Evolutionary conservation across 305 asterid genomes (phyloP), one percentile per base, ranked within the genome.

Genomic region (Fraxinus latifolia): DNA sequence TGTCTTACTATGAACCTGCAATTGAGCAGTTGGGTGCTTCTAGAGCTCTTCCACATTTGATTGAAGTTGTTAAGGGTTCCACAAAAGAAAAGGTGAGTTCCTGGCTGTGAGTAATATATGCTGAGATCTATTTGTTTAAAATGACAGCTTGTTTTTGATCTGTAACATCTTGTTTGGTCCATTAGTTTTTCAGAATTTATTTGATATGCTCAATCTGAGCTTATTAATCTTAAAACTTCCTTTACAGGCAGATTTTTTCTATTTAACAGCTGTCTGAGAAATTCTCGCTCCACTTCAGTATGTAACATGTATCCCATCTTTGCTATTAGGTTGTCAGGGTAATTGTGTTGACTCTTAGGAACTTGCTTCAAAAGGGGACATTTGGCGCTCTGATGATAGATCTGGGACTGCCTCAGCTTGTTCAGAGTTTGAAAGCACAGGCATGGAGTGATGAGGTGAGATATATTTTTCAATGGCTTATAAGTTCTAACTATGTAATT

Each of bases 391-490:
- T 92, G 82, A 93, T 95, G 97, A 93, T 92, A 85, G 91, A 90
- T 90, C 88, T 90, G 72, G 99, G 94, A 65, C 83, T 95, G 83
- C 95, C 92, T 39, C 98, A 93, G 84, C 82, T 91, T 81, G 95
- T 95, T 87, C 98, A 91, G 89, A 95, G 87, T 79, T 82, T 93
- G 89, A 95, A 93, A 91, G 97, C 92, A 33, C 98, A 93, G 83
- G 98, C 99, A 79, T 95, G 99, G 99, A 93, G 97, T 83, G 97
- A 95, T 25, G 98, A 92, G 99, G 98, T 93, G 83, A 79, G 39
- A 7, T 82, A 75, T 76, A 7, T 65, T 73, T 62, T 77, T 42
- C 15, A 50, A 58, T 34, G 50, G 55, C 76, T 39, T 39, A 39
- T 39, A 39, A 39, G 47, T 23, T 42, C 34, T 9, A 73, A 74